Base-by-base conservation (phyloP, 331 rosid species). In the Malus hybrid region DNA sequence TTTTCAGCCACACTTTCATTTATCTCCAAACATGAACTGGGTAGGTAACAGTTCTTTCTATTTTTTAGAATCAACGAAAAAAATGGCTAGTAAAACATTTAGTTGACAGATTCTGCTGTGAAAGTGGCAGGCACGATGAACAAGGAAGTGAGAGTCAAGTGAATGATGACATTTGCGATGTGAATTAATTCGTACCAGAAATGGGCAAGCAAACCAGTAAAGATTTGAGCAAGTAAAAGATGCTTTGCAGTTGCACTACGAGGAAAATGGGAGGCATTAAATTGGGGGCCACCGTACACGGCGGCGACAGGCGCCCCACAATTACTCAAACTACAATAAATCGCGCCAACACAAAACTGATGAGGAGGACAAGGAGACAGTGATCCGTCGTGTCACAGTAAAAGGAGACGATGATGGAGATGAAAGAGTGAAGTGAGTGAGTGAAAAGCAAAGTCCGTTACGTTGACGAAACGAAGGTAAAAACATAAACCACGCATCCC, bases 401-500 rank as follows among this genome's bases (percentile, higher is more conserved):
- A 85, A 32, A 84, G 82, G 77, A 70, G 34, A 62, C 39, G 59
- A 62, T 8, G 32, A 27, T 19, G 9, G 24, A 7, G 28, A 12
- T 42, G 10, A 27, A 10, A 0, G 5, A 5, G 18, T 0, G 15
- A 8, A 24, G 20, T 60, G 34, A 57, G 60, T 31, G 14, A 31
- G 7, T 67, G 6, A 65, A 42, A 42, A 3, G 14, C 0, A 42
- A 34, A 77, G 71, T 72, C 79, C 83, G 84, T 79, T 71, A 80
- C 73, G 86, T 83, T 84, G 80, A 79, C 75, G 81, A 85, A 42
- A 42, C 48, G 48, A 42, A 42, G 1, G 48, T 42, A 42, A 42
- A 42, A 80, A 57, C 79, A 34, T 24, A 65, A 39, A 2, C 14
- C 70, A 74, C 83, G 42, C 34, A 57, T 82, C 13, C 80, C 82